Evolutionary conservation across 1,139 yeast species (phyloP).

Genomic region (Trichomonascaceae sp.): DNA sequence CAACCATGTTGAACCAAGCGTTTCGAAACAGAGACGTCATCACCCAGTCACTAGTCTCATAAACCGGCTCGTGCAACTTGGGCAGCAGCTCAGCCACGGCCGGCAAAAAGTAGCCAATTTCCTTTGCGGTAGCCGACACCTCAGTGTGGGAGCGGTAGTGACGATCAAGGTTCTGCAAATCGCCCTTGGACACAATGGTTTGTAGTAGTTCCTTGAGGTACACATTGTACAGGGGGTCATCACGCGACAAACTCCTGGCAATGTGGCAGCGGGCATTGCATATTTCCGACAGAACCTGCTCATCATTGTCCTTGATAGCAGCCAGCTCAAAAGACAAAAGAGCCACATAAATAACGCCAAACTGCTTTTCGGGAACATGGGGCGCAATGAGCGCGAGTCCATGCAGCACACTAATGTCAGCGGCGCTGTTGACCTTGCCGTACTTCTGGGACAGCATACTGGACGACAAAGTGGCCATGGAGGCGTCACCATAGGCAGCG

Average conservation of each 20-base stretch:
- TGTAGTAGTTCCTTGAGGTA: constrained; percentile 57
- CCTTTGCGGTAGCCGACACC: constrained; percentile 63
- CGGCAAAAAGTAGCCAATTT: constrained; percentile 51
- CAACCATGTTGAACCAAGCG: constrained; percentile 88
- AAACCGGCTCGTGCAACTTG: constrained; percentile 32
- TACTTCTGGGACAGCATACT: constrained; percentile 77
- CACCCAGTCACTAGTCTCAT: constrained; percentile 32
- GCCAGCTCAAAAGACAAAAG: constrained; percentile 21
- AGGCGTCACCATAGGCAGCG: constrained; percentile 53
- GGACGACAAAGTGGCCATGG: constrained; percentile 68
- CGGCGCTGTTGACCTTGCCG: constrained; percentile 29
- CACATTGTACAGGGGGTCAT: constrained; percentile 36
- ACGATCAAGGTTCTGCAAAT: constrained; percentile 53
- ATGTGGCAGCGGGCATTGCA: constrained; percentile 22
- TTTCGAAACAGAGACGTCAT: constrained; percentile 58
- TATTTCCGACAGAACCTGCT: constrained; percentile 17
- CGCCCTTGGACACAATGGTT: constrained; percentile 66
- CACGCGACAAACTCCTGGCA: constrained; percentile 28
- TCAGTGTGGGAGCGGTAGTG: constrained; percentile 76
- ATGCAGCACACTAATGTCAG: constrained; percentile 32
- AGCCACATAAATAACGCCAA: constrained; percentile 38
- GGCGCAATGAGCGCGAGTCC: constrained; percentile 52
- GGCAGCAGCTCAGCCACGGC: constrained; percentile 76
- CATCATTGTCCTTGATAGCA: constrained; percentile 11
- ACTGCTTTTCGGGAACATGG: constrained; percentile 46